A percentile compares a stretch with the other conserved stretches of the same genome.
Conservation (phyloP, 257 asterid species). For the Henckelia pumila region DNA sequence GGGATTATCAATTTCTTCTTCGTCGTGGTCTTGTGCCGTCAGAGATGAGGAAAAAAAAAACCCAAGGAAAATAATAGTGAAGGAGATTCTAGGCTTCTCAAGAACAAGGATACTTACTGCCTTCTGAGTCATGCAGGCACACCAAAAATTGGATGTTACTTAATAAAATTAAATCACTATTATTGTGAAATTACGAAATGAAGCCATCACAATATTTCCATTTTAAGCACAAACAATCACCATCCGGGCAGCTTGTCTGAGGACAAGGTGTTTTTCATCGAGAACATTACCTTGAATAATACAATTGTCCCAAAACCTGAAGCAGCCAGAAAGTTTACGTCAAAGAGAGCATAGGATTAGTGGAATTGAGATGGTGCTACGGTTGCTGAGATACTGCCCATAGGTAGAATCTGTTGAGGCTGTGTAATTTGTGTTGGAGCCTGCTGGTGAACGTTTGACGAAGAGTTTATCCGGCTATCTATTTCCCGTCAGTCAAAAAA, state of each 20-base stretch:
- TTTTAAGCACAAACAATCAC: conserved; percentile 10
- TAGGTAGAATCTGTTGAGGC: conserved; percentile 44
- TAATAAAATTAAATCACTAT: conserved; percentile 19
- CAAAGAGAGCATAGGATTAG: conserved; percentile 84
- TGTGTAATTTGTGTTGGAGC: conserved; percentile 49
- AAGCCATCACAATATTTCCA: not conserved
- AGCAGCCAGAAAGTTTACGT: conserved; percentile 65
- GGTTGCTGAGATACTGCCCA: conserved; percentile 37
- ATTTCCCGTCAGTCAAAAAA: no score
- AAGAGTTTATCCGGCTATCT: conserved; percentile 55
- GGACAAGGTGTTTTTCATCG: no score
- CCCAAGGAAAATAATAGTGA: no score
- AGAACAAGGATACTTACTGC: no score
- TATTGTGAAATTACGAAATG: not conserved
- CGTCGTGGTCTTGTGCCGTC: no score
- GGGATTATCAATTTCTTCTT: no score
- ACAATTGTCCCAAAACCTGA: conserved; percentile 97
- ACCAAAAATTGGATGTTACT: conserved; percentile 23
- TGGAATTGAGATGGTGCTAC: conserved; percentile 59
- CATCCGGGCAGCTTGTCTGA: no score
- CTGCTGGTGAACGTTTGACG: conserved; percentile 50
- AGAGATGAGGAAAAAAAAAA: no score
- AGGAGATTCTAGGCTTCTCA: no score
- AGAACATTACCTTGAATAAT: no score
- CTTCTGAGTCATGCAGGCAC: conserved; percentile 48